These are phyloP conservation scores for Firmiana major DNA, from an alignment of 345 rosid genomes.

Conservation along the genomic window DNA sequence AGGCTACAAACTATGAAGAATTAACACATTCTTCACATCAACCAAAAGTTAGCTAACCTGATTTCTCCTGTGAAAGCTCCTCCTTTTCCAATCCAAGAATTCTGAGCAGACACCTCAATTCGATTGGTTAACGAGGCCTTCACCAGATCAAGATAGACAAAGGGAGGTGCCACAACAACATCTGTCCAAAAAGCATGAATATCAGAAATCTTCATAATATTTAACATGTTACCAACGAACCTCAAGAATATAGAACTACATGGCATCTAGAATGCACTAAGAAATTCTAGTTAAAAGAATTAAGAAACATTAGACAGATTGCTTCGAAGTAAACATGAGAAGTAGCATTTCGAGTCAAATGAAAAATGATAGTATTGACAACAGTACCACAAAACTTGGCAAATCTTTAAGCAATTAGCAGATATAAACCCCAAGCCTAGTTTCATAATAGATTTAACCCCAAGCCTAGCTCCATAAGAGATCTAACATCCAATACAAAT, in stretches of 20 bases:
- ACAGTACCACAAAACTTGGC: not conserved
- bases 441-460: not conserved
- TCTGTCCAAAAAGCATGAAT: constrained; percentile 42
- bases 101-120: constrained; percentile 83
- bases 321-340: not conserved
- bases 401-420: not conserved
- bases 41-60: constrained; percentile 42
- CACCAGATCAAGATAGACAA: constrained; percentile 84
- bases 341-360: not conserved
- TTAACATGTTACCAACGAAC: not conserved
- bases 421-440: not conserved
- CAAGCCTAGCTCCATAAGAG: not conserved
- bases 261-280: not conserved
- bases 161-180: constrained; percentile 95
- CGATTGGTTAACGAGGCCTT: constrained; percentile 57
- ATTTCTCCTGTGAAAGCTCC: constrained; percentile 99
- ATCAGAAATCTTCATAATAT: not conserved
- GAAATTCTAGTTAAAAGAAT: not conserved
- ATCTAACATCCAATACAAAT: not conserved
- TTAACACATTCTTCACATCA: not conserved
- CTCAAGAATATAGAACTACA: not conserved
- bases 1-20: not conserved
- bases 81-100: constrained; percentile 94
- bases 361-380: not conserved
- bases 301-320: not conserved